Base-by-base conservation (phyloP, 306 rosid species). In the Corylus avellana region DNA sequence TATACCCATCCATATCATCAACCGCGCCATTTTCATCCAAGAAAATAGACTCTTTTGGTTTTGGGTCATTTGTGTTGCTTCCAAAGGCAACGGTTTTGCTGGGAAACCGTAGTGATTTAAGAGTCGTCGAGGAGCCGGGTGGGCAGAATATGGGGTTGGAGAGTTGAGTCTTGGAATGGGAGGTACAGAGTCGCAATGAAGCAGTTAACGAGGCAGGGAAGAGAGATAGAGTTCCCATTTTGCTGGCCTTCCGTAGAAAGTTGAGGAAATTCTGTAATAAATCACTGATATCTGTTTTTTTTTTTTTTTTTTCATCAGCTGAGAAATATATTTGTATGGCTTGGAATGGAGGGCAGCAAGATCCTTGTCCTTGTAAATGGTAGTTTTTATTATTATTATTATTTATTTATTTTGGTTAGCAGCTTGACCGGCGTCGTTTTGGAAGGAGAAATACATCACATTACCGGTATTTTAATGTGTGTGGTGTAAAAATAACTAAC, bases 1-100 rank as follows among this genome's bases (percentile, higher is more conserved):
- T 87, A 84, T 92, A 94, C 83, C 89, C 98, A 48, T 95, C 98
- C 98, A 95, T 89, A 22, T 95, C 97, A 49, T 86, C 86, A 42
- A 89, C 96, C 0, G 32, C 89, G 29, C 91, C 94, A 50, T 88
- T 74, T 78, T 89, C 93, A 58, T 90, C 98, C 53, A 85, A 74
- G 86, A 91, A 93, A 78, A 75, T 69, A n/a, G 94, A 78, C 25
- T 84, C 88, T 32, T 85, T 82, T 4, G 85, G 78, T 32, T 85
- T 82, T 4, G 85, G 78, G 70, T 87, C 87, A 27, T 61, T 75
- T 39, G 88, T 61, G 20, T 83, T 82, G 51, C 82, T 77, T 18
- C 92, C 78, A 2, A 75, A 85, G 5, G 58, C 86, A 2, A 77
- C 18, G 73, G 58, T 44, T 78, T 74, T 79, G 72, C 32, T 56